Base-by-base conservation (phyloP, 495 filamentous ascomycete species). In the Lophium mytilinum region DNA sequence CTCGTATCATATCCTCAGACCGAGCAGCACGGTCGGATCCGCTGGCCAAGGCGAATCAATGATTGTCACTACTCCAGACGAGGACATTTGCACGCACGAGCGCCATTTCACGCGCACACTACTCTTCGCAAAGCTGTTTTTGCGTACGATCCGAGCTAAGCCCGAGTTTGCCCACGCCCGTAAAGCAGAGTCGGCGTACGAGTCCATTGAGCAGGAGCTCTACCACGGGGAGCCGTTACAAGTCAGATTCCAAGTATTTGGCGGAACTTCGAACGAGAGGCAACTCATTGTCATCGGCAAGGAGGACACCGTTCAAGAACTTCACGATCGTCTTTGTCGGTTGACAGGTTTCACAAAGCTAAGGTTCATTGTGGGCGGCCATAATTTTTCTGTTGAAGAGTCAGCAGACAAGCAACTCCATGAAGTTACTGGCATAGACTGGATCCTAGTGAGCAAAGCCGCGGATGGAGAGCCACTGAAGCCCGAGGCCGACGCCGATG, bases 171-270 rank as follows among this genome's bases (percentile, higher is more conserved):
- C 21, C 39, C 62, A 58, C 11, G 15, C 57, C 11, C 48, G 34
- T 15, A 60, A 55, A 35, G 52, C 58, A 9, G 55, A 65, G 34
- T 61, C 58, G 9, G 58, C 57, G 21, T 48, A 55, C 36, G 57
- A 60, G 19, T 30, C 50, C 17, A 15, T 57, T 11, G 60, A 59
- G 6, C 37, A 43, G 3, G 57, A 63, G 12, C 30, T 46, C 0
- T 37, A 48, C 6, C 48, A 30, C 39, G 63, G 63, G 7, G 58
- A 66, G 14, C 47, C 77, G 10, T 73, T 91, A 3, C 77, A 78
- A 14, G 73, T 95, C 21, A 82, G 79, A 36, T 95, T 86, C 68
- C 88, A 93, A 68, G 78, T 80, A 2, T 87, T 88, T 62, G 78
- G 85, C 67, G 83, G 81, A 18, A 70, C 30, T 14, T 83, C 81